Base-by-base conservation (phyloP, 495 filamentous ascomycete genomes). In the Hypoxylon intermedium region DNA sequence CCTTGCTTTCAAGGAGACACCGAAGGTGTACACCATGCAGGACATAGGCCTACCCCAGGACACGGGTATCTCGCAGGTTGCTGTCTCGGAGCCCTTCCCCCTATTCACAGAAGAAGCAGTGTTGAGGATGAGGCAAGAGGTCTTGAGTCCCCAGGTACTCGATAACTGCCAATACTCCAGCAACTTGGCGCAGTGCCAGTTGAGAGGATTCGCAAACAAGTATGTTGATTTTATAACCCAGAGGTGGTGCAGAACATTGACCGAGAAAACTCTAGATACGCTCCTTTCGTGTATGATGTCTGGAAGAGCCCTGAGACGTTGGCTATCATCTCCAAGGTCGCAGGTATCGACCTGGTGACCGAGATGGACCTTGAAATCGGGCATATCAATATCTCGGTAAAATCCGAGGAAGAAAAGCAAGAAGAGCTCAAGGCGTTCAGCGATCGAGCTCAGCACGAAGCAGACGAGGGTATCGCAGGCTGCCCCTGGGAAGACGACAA, bases 291-390 rank as follows among this genome's bases (percentile, higher is more conserved):
- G 13, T 87, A 88, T 67, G 86, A 88, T 47, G 85, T 85, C 15
- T 91, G 88, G 88, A 85, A 82, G 45, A 77, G 81, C 56, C 83
- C 87, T 0, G 80, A 85, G 41, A 87, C 83, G 0, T 79, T 90
- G 6, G 72, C 73, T 1, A 85, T 87, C 60, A 76, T 91, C 24
- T 90, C 87, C 9, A 81, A 85, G 51, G 81, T 90, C 24, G 88
- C 87, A n/a, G 87, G 88, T n/a, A 82, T 90, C 40, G 88, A 89
- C 19, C 77, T 91, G 11, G 80, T 89, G 30, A 83, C 87, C 3
- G 82, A 78, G 16, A 86, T 90, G 78, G 87, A 91, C 71, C 83
- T 83, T 66, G 89, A 92, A 65, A 89, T 91, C 60, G 87, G 81
- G 0, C 86, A 90, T 63, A 82, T 90, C 68, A 92, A 92, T 66